These are phyloP conservation scores for Globisporangium rhizosaccharum DNA, from an alignment of 352 stramenopile genomes.

Conservation along the genomic window DNA sequence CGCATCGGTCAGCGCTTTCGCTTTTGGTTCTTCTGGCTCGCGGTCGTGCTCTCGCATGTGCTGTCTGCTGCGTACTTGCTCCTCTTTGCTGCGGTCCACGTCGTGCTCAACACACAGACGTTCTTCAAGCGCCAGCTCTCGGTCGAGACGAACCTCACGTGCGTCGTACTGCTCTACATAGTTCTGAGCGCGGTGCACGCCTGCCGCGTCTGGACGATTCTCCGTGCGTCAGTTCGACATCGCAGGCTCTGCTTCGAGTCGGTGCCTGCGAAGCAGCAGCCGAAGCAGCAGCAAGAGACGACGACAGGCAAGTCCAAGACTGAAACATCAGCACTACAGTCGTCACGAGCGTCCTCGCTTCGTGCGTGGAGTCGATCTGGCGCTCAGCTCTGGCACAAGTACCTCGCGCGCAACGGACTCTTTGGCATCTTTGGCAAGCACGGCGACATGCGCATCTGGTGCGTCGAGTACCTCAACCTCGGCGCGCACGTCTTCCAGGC, in stretches of 20 bases:
- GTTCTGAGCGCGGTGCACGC: background rate
- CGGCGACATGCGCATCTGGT: conserved; percentile 7
- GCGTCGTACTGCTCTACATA: conserved; percentile 4
- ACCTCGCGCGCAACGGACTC: background rate
- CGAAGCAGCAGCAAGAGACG: background rate
- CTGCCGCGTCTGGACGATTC: background rate
- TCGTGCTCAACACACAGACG: background rate
- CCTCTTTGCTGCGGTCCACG: conserved; percentile 1
- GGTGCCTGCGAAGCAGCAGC: background rate
- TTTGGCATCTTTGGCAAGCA: conserved; percentile 8
- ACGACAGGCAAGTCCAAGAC: background rate
- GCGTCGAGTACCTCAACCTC: conserved; percentile 10
- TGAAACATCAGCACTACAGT: background rate
- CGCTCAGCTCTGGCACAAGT: background rate
- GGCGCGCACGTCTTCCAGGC: conserved; percentile 6
- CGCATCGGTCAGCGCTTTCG: background rate
- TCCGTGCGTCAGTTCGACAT: background rate
- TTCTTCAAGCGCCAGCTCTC: conserved; percentile 11
- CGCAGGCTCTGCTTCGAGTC: conserved; percentile 4
- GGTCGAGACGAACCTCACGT: background rate
- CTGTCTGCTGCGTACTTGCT: conserved; percentile 2
- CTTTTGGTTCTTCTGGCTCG: conserved; percentile 1
- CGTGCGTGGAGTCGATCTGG: background rate
- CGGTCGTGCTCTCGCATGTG: background rate
- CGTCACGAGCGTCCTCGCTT: background rate